A percentile compares a stretch with the other conserved stretches of the same genome.
These are phyloP conservation scores for Ogataea neopini DNA, from an alignment of 805 yeast species.

Conservation along the genomic window DNA sequence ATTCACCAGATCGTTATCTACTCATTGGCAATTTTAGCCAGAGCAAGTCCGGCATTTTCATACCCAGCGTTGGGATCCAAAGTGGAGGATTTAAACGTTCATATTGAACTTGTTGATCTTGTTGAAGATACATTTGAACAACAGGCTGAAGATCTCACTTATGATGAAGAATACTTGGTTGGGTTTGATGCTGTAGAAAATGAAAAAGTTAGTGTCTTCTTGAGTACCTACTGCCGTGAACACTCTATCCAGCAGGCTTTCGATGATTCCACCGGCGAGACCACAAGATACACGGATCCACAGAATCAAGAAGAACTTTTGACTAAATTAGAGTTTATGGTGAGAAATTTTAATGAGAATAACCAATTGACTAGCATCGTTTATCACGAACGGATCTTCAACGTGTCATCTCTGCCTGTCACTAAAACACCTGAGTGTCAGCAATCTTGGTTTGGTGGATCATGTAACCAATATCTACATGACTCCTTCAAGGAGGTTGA, in stretches of 20 bases:
- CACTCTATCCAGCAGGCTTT: background rate
- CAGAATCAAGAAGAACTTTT: background rate
- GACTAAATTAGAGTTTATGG: conserved; percentile 21
- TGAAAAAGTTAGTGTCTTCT: conserved; percentile 16
- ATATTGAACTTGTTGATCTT: background rate
- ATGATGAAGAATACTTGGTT: conserved; percentile 7
- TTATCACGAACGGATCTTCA: conserved; percentile 22
- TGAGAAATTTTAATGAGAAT: conserved; percentile 16
- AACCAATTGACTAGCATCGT: conserved; percentile 16
- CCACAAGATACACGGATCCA: background rate
- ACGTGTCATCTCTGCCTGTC: conserved; percentile 11
- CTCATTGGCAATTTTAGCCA: background rate
- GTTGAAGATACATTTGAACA: background rate
- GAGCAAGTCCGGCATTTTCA: background rate
- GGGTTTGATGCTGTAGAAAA: conserved; percentile 19
- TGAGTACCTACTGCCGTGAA: conserved; percentile 13
- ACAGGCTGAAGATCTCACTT: background rate
- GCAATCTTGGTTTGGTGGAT: background rate
- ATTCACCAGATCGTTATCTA: background rate
- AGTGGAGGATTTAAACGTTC: no score
- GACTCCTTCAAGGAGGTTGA: conserved; percentile 3
- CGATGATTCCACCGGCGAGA: background rate
- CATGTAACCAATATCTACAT: background rate
- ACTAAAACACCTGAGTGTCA: background rate
- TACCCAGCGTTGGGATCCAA: background rate